Base-by-base conservation (phyloP, 129 eudicot species). In the Saussurea involucrata region DNA sequence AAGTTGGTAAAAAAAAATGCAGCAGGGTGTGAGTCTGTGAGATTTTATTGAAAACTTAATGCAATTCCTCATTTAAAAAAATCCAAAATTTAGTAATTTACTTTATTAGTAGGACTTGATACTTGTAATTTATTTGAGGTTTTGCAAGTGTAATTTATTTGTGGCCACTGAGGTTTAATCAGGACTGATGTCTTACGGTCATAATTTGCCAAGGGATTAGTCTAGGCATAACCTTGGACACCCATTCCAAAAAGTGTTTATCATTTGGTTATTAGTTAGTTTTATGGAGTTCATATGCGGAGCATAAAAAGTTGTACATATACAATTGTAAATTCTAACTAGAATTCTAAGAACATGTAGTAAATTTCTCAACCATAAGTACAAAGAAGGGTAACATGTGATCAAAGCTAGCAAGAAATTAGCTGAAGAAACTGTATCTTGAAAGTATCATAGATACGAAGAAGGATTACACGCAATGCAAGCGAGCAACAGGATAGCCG, bases 401-500 rank as follows among this genome's bases (percentile, higher is more conserved):
- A 75, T n/a, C 68, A 74, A 67, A 58, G 80, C 76, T 80, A 74
- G 69, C 71, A 60, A 68, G 80, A 74, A 73, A 74, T 5, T 66
- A 74, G 76, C 76, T n/a, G 22, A 80, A 74, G 18, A 36, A 24
- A 63, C 17, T 31, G 49, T 27, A 32, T 60, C 76, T 29, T 15
- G 58, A 57, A 27, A 34, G 15, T 18, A 80, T 74, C 12, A 67
- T 68, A 11, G 46, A 68, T 69, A 68, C 15, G 58, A 24, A 79
- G 78, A 58, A 21, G 80, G 76, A 76, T 71, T 57, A 80, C 86
- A 90, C 36, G 86, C 92, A 15, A 92, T 81, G 85, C 93, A 87
- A 81, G 96, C 98, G 6, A 92, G 88, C 44, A 90, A 74, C 69
- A 92, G 71, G 44, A 92, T 90, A 42, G 98, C 98, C 2, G 92